Conservation (phyloP, 108 stramenopile genomes). For the Cyclotella cryptica region DNA sequence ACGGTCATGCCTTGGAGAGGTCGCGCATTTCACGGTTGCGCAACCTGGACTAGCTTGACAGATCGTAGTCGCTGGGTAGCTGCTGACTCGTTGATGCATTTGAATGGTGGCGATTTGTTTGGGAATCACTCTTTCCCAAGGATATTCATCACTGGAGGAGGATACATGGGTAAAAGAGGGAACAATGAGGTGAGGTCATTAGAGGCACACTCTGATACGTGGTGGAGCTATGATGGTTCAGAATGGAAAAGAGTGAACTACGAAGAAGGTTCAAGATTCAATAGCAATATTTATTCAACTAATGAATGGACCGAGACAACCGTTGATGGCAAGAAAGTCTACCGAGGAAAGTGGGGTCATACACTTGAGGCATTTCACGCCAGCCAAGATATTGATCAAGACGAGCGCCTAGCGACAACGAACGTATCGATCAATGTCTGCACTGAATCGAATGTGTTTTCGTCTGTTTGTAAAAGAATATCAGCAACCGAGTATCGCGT, state of each 20-base stretch:
- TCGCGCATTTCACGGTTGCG: slow-evolving; percentile 63
- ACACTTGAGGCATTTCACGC: slow-evolving; percentile 55
- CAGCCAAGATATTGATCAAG: slow-evolving; percentile 38
- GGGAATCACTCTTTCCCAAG: slow-evolving; percentile 27
- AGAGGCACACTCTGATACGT: slow-evolving; percentile 64
- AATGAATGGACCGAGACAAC: slow-evolving; percentile 60
- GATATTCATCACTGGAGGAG: slow-evolving; percentile 72
- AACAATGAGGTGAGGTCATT: slow-evolving; percentile 59
- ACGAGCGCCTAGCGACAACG: slow-evolving; percentile 15
- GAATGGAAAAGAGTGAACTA: slow-evolving; percentile 62
- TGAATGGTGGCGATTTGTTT: slow-evolving; percentile 22
- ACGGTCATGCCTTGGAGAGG: slow-evolving; percentile 54
- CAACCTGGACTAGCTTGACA: slow-evolving; percentile 36
- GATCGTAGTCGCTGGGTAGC: slow-evolving; percentile 22
- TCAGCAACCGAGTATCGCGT: slow-evolving; percentile 14
- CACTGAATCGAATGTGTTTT: slow-evolving; percentile 9
- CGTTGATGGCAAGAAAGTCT: slow-evolving; percentile 46
- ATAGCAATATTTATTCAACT: slow-evolving; percentile 61
- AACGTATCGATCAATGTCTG: slow-evolving; percentile 25
- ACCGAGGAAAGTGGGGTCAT: slow-evolving; percentile 76
- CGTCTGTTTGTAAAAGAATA: slow-evolving; percentile 25
- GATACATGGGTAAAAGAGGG: slow-evolving; percentile 69
- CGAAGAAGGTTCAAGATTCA: slow-evolving; percentile 57
- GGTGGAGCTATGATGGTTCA: slow-evolving; percentile 60
- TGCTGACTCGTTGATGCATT: slow-evolving; percentile 20